A percentile compares a stretch with the other conserved stretches of the same genome.
These are phyloP conservation scores for Friedmanniomyces endolithicus DNA, from an alignment of 495 filamentous ascomycete species.

Conservation along the genomic window DNA sequence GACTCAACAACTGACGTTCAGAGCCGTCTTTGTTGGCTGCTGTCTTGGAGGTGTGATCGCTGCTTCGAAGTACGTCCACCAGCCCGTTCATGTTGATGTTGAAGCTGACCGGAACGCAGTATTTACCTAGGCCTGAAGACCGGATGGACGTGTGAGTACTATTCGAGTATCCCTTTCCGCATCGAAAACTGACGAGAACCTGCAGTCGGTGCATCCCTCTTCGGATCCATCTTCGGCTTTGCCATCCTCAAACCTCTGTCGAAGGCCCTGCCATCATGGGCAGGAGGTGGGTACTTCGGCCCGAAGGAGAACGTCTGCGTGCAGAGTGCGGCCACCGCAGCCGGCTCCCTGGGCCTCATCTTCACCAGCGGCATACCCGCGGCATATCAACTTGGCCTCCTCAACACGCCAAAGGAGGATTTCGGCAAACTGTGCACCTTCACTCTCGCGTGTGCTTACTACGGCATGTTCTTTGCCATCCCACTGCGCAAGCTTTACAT, in stretches of 20 bases:
- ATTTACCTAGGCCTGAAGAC: slow-evolving; percentile 14
- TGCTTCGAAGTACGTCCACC: slow-evolving; percentile 7
- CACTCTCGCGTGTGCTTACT: slow-evolving; percentile 11
- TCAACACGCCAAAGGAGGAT: slow-evolving; percentile 6
- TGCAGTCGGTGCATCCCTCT: slow-evolving; percentile 9
- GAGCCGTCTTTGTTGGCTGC: slow-evolving; percentile 11
- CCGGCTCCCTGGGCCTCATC: slow-evolving; percentile 9
- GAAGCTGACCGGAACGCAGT: not conserved
- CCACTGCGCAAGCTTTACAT: slow-evolving; percentile 14
- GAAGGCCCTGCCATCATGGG: slow-evolving; percentile 2
- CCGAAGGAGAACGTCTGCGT: slow-evolving; percentile 15
- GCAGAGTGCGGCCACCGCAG: slow-evolving; percentile 13
- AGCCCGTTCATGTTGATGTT: no score
- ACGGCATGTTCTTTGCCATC: slow-evolving; percentile 17
- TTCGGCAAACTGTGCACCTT: slow-evolving; percentile 12
- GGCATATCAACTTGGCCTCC: slow-evolving; percentile 12
- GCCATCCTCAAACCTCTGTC: slow-evolving; percentile 16
- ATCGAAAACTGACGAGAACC: not conserved
- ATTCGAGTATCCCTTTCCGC: not conserved
- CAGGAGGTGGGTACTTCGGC: slow-evolving; percentile 12
- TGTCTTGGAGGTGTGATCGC: slow-evolving; percentile 12
- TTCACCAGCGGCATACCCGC: slow-evolving; percentile 11
- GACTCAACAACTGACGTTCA: slow-evolving; percentile 10
- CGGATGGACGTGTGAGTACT: slow-evolving; percentile 4
- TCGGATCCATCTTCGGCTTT: slow-evolving; percentile 14